A percentile compares a stretch with the other conserved stretches of the same genome.
phyloP scores from a whole-genome alignment of 495 filamentous ascomycete species.

The Podospora anserina region DNA sequence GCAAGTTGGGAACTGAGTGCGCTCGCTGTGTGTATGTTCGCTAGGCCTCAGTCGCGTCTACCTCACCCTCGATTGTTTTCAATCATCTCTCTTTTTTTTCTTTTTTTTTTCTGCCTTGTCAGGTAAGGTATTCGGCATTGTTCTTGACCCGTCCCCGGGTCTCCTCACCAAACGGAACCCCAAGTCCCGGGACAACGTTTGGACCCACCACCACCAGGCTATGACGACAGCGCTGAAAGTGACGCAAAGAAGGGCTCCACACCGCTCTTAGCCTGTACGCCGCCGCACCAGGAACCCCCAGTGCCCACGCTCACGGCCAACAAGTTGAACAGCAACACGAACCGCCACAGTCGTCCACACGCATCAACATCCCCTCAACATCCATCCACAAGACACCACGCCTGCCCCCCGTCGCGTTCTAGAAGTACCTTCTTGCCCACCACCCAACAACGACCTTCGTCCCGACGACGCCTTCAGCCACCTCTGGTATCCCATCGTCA shows the following conservation, averaged over 20 bases:
- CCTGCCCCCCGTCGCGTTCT: not conserved
- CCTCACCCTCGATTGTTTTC: no score
- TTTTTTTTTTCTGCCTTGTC: no score
- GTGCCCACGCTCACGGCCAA: not conserved
- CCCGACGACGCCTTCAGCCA: not conserved
- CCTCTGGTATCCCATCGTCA: not conserved
- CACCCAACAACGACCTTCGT: no score
- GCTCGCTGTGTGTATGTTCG: no score
- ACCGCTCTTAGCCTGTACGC: not conserved
- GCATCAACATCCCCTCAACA: not conserved
- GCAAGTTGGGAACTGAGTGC: no score
- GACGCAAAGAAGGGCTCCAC: conserved; percentile 11
- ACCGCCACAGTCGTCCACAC: conserved; percentile 4
- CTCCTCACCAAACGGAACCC: not conserved
- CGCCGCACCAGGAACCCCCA: not conserved
- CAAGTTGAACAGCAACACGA: not conserved
- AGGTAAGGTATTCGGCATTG: not conserved
- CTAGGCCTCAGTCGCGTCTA: no score
- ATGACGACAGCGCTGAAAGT: conserved; percentile 17
- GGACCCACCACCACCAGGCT: not conserved
- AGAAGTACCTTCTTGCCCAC: not conserved
- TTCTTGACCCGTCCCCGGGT: not conserved
- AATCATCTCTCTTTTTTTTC: no score
- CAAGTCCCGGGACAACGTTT: not conserved
- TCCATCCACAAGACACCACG: not conserved